Evolutionary conservation across 306 rosid genomes (phyloP).

Genomic region (Cicer judaicum): DNA sequence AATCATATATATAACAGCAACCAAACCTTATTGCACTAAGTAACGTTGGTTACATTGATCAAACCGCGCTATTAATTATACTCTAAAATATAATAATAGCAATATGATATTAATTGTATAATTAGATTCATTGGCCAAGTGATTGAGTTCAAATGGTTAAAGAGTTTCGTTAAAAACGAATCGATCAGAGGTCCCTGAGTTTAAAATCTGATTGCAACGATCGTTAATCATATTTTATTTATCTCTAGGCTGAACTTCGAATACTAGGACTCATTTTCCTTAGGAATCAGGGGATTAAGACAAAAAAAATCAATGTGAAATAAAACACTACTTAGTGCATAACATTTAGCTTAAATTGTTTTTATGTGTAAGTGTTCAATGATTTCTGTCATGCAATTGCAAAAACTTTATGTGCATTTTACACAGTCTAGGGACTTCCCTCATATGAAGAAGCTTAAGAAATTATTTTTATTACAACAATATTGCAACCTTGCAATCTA

Average conservation of each 20-base stretch:
- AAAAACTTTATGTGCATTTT: background rate
- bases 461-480: background rate
- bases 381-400: constrained; percentile 9
- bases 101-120: background rate
- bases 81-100: background rate
- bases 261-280: no score
- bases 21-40: no score
- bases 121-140: background rate
- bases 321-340: background rate
- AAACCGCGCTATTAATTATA: no score
- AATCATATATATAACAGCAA: no score
- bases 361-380: constrained; percentile 2
- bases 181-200: no score
- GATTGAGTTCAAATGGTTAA: no score
- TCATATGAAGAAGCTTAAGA: constrained; percentile 32
- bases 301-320: background rate
- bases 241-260: no score
- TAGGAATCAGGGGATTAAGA: no score
- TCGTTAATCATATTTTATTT: no score
- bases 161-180: no score
- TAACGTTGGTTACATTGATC: no score
- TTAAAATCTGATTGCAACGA: no score
- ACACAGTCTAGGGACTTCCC: background rate
- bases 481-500: constrained; percentile 12
- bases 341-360: background rate